Evolutionary conservation across 345 rosid species (phyloP).

Genomic region (Psidium guajava): DNA sequence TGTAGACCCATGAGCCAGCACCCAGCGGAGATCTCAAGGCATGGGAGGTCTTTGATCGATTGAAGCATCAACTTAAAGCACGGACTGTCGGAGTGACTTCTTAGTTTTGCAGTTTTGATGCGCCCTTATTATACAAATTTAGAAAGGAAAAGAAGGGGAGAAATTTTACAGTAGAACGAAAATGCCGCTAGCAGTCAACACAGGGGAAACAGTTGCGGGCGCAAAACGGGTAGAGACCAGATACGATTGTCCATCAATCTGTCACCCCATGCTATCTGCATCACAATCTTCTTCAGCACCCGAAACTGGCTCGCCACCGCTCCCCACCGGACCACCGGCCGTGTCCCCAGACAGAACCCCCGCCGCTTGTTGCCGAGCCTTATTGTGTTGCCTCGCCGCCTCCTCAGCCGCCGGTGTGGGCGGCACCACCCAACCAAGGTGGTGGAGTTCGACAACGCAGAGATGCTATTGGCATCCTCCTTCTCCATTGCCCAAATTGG

Average conservation of each 20-base stretch:
- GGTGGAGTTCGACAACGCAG: conserved; percentile 22
- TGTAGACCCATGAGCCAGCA: not conserved
- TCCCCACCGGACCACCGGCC: conserved; percentile 67
- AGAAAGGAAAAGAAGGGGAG: not conserved
- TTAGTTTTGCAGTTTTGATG: not conserved
- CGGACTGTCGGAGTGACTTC: not conserved
- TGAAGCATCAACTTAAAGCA: not conserved
- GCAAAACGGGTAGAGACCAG: conserved; percentile 51
- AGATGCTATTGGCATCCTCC: not conserved
- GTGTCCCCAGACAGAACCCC: conserved; percentile 47
- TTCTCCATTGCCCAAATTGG: not conserved
- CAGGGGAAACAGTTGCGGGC: conserved; percentile 68
- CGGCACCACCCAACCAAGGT: conserved; percentile 33
- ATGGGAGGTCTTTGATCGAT: not conserved
- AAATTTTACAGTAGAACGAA: not conserved
- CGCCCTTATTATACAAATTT: not conserved
- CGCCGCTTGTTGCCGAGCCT: conserved; percentile 65
- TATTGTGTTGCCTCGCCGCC: conserved; percentile 29
- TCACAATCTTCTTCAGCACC: conserved; percentile 49
- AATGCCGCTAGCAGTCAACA: conserved; percentile 26
- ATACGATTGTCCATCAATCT: conserved; percentile 31
- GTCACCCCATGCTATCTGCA: conserved; percentile 35
- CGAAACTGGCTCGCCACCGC: conserved; percentile 37
- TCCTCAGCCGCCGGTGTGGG: conserved; percentile 29
- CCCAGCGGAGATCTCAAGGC: not conserved